These are phyloP conservation scores for Didymella segeticola DNA, from an alignment of 2,329 filamentous ascomycete genomes.

Conservation along the genomic window DNA sequence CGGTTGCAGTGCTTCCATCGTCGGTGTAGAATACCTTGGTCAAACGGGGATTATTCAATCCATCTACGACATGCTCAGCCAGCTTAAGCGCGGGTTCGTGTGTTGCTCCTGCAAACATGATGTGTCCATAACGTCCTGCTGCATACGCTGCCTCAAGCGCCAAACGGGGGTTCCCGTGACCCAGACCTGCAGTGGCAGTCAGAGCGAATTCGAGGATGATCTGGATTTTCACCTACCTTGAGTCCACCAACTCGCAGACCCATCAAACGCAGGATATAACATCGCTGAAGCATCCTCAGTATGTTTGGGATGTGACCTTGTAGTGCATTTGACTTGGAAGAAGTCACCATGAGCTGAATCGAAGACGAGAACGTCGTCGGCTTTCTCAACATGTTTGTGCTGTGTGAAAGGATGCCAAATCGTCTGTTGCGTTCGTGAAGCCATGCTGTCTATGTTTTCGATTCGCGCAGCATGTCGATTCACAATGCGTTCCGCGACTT, in stretches of 20 bases:
- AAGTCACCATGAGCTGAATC: conserved; percentile 82
- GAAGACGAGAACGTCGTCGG: conserved; percentile 71
- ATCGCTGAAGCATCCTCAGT: conserved; percentile 42
- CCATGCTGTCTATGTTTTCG: conserved; percentile 66
- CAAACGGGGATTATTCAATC: conserved; percentile 69
- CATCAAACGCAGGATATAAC: conserved; percentile 75
- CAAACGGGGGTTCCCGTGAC: conserved; percentile 76
- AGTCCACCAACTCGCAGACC: conserved; percentile 90
- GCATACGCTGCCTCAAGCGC: conserved; percentile 80
- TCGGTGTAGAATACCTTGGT: conserved; percentile 81
- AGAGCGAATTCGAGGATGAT: background rate
- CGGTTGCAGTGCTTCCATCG: conserved; percentile 82
- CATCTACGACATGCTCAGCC: conserved; percentile 67
- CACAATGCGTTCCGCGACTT: conserved; percentile 61
- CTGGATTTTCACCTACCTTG: conserved; percentile 59
- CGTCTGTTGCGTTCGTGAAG: conserved; percentile 57
- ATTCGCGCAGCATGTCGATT: conserved; percentile 64
- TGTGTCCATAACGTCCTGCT: conserved; percentile 82
- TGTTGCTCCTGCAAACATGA: conserved; percentile 85
- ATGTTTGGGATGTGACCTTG: conserved; percentile 21
- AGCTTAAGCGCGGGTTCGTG: conserved; percentile 78
- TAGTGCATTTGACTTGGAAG: conserved; percentile 67
- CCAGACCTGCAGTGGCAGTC: conserved; percentile 58
- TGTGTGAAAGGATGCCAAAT: conserved; percentile 94
- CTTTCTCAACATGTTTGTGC: conserved; percentile 68